A percentile compares a stretch with the other conserved stretches of the same genome.
Conservation (phyloP, 2,329 filamentous ascomycete species). For the Aspergillus pseudoterreus region DNA sequence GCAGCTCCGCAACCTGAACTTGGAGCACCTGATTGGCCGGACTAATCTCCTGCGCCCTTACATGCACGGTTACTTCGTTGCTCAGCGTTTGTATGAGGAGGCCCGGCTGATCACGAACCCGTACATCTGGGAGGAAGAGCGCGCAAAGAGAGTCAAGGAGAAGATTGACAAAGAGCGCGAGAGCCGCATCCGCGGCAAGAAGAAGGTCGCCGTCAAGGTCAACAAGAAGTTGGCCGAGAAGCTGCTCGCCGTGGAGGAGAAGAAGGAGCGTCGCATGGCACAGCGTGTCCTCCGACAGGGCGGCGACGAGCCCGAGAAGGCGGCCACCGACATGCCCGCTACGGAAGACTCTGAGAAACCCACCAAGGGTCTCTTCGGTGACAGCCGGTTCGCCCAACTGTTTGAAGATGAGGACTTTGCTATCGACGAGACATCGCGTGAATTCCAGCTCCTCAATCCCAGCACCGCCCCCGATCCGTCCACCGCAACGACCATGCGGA, state of each 20-base stretch:
- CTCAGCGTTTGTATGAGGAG: slow-evolving; percentile 92
- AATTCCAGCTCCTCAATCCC: slow-evolving; percentile 86
- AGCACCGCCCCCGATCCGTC: slow-evolving; percentile 57
- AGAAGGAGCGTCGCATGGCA: slow-evolving; percentile 45
- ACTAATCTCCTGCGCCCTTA: slow-evolving; percentile 88
- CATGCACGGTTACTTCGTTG: slow-evolving; percentile 99
- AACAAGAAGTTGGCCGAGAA: slow-evolving; percentile 67
- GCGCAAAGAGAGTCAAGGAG: slow-evolving; percentile 84
- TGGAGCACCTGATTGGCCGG: slow-evolving; percentile 85
- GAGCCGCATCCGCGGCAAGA: slow-evolving; percentile 86
- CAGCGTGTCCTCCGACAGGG: slow-evolving; percentile 52
- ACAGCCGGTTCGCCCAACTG: slow-evolving; percentile 80
- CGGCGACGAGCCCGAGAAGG: slow-evolving; percentile 45
- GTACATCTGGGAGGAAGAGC: slow-evolving; percentile 88
- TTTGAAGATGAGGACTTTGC: slow-evolving; percentile 93
- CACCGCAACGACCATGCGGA: slow-evolving; percentile 14
- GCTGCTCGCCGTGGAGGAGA: slow-evolving; percentile 58
- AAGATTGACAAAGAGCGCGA: slow-evolving; percentile 98
- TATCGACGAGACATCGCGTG: slow-evolving; percentile 82
- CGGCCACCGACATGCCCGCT: slow-evolving; percentile 26
- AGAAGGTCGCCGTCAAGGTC: slow-evolving; percentile 87
- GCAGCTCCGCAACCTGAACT: slow-evolving; percentile 78
- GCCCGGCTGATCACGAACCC: slow-evolving; percentile 90
- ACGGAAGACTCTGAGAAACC: slow-evolving; percentile 20
- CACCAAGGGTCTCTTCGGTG: slow-evolving; percentile 67